Percentiles rank a stretch among this genome's conserved stretches.
Evolutionary conservation across 1,284 basidiomycete genomes (phyloP).

Genomic region (Polyporus tsugae): DNA sequence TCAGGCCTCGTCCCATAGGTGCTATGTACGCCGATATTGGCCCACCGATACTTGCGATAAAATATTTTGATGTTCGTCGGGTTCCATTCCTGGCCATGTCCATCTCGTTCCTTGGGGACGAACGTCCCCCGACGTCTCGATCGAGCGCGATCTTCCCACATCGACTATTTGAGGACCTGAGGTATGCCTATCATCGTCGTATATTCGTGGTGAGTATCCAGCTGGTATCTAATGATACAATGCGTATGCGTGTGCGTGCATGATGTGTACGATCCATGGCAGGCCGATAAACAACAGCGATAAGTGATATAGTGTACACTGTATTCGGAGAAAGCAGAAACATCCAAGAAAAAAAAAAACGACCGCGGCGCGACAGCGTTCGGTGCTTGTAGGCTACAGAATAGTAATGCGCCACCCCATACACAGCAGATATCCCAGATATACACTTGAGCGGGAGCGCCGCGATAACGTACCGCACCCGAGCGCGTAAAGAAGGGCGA

Average conservation of each 20-base stretch:
- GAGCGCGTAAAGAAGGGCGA: not conserved
- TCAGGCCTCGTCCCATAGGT: not conserved
- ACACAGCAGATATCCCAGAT: not conserved
- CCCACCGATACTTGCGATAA: not conserved
- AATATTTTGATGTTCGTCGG: not conserved
- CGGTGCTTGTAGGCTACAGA: not conserved
- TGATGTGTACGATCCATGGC: too few relatives aligned
- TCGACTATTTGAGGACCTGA: too few relatives aligned
- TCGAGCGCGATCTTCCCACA: not conserved
- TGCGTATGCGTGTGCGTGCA: not conserved
- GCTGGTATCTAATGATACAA: slow-evolving; percentile 10
- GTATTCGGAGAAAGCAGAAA: not conserved
- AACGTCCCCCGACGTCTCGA: not conserved
- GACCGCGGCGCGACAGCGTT: not conserved
- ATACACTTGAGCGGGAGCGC: not conserved
- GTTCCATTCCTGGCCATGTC: not conserved
- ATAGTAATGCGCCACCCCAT: not conserved
- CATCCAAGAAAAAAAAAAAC: not conserved
- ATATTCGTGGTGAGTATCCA: slow-evolving; percentile 2
- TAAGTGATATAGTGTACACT: not conserved
- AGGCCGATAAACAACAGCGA: slow-evolving; percentile 9
- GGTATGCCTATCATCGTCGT: not conserved
- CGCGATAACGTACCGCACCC: not conserved
- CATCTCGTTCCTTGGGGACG: not conserved
- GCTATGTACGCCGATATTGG: not conserved